A percentile compares a stretch with the other conserved stretches of the same genome.
phyloP scores from a whole-genome alignment of 768 basidiomycete species.

The Hirschioporus abietinus region DNA sequence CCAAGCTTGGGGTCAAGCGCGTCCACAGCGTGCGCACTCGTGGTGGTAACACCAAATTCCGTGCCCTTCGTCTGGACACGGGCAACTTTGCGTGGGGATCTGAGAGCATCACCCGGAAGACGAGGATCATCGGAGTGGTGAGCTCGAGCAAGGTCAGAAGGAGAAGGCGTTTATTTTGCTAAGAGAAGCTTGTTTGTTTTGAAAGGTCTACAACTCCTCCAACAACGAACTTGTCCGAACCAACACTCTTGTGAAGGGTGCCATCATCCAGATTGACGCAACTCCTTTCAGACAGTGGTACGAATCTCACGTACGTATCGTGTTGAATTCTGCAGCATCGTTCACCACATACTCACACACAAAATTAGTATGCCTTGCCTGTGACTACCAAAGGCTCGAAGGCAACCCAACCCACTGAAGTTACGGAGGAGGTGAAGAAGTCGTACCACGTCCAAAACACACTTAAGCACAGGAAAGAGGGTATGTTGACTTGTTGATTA shows the following conservation, averaged over 20 bases:
- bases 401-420: constrained; percentile 42
- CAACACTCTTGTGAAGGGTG: constrained; percentile 96
- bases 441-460: constrained; percentile 89
- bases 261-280: constrained; percentile 96
- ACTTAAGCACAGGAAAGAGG: constrained; percentile 88
- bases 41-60: constrained; percentile 92
- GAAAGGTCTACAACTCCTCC: constrained; percentile 94
- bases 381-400: constrained; percentile 85
- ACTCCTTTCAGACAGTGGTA: constrained; percentile 99
- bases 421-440: constrained; percentile 58
- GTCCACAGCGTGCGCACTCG: constrained; percentile 93
- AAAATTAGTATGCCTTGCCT: constrained; percentile 85
- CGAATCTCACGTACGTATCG: constrained; percentile 84
- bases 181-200: constrained; percentile 1
- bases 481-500: constrained; percentile 31
- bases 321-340: not conserved
- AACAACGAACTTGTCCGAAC: constrained; percentile 99
- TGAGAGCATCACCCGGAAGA: constrained; percentile 92
- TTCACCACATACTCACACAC: not conserved
- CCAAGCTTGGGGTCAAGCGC: constrained; percentile 94
- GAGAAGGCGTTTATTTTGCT: constrained; percentile 4
- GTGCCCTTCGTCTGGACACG: constrained; percentile 91
- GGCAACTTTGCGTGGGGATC: constrained; percentile 99
- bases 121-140: constrained; percentile 93
- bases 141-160: constrained; percentile 28